Base-by-base conservation (phyloP, 163 green algal genomes). In the Scenedesmus sp. region DNA sequence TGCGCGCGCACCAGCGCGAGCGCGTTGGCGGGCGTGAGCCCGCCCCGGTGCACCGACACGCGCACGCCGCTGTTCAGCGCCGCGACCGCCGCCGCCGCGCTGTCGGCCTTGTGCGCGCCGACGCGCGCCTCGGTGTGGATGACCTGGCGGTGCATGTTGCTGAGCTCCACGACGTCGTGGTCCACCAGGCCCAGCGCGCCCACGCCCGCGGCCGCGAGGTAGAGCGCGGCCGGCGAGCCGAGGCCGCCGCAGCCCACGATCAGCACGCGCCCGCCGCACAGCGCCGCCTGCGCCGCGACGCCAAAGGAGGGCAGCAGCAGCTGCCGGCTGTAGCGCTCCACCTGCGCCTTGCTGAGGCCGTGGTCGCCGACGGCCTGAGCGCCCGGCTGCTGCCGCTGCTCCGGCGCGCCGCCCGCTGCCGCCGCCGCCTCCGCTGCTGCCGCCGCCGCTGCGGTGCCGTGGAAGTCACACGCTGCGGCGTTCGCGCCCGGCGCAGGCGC, bases 221-320 rank as follows among this genome's bases (percentile, higher is more conserved):
- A 99, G n/a, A 99, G 84, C 0, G 89, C 85, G 0, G 89, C 94
- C 5, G 96, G 94, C 0, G 89, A 97, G 31, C 96, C 96, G 36
- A 99, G 88, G 17, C 96, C 96, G 10, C 96, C 96, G 5, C 93
- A 94, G 10, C 96, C 96, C 33, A 99, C 88, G 11, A 99, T 89
- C 6, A 99, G 89, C 28, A 98, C 95, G 0, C 85, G 93, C 11
- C 83, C 84, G 0, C 66, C 58, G 75, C 85, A 91, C 13, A 98
- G 80, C 11, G 80, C 74, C 17, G 81, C 81, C 77, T 98, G 93
- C 0, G 86, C 91, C 91, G 86, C 60, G 9, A 92, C 78, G 2
- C 96, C 96, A 87, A 98, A 98, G 45, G 70, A 82, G 10, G 88
- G 91, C 44, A 99, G 87, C 14, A 98, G 82, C 36, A 99, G 87